Evolutionary conservation across 2,329 filamentous ascomycete genomes (phyloP).

Genomic region (Beauveria caledonica): DNA sequence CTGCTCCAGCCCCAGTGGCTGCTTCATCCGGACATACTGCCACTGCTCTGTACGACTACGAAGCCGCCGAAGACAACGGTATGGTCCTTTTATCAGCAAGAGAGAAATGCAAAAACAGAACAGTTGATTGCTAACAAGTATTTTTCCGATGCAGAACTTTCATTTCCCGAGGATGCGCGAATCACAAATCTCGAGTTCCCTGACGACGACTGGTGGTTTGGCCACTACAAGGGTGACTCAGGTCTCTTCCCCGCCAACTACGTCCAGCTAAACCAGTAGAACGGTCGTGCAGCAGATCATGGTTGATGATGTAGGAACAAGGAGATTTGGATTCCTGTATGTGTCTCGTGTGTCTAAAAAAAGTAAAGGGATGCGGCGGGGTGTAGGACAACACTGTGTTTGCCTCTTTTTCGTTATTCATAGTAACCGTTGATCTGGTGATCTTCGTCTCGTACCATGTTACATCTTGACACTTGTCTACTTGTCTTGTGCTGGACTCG

Average conservation of each 20-base stretch:
- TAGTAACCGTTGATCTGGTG: not conserved
- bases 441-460: not conserved
- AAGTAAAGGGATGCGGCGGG: no score
- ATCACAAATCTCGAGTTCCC: constrained; percentile 86
- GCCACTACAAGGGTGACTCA: constrained; percentile 67
- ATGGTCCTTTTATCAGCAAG: constrained; percentile 20
- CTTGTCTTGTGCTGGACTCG: not conserved
- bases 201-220: constrained; percentile 98
- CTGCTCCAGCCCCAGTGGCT: constrained; percentile 28
- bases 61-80: constrained; percentile 92
- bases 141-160: constrained; percentile 44
- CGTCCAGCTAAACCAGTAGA: constrained; percentile 44
- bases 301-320: not conserved
- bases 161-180: constrained; percentile 82
- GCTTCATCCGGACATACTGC: constrained; percentile 53
- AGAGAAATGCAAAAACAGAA: not conserved
- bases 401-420: not conserved
- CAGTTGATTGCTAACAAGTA: constrained; percentile 21
- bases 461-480: not conserved
- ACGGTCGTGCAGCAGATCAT: not conserved
- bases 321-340: no score
- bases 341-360: no score
- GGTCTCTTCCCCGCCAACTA: constrained; percentile 80
- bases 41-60: constrained; percentile 88
- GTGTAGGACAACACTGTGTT: not conserved